Evolutionary conservation across 768 basidiomycete species (phyloP).

Genomic region (Mycena haematopus): DNA sequence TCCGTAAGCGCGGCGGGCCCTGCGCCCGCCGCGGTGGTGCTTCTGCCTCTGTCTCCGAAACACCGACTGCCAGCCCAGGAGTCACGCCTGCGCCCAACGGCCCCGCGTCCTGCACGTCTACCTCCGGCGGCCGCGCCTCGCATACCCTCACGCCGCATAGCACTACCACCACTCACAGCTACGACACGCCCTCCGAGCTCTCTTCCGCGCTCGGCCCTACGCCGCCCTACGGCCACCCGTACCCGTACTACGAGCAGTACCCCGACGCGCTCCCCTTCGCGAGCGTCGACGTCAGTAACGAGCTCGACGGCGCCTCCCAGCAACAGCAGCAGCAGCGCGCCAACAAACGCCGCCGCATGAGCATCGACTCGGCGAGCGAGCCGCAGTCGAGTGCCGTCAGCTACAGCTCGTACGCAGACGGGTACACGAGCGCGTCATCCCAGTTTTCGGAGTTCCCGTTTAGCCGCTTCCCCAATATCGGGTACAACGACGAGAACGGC

Average conservation of each 20-base stretch:
- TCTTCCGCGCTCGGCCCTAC: slow-evolving; percentile 49
- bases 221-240: neutral
- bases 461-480: slow-evolving; percentile 49
- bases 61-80: neutral
- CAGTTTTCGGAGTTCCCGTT: slow-evolving; percentile 61
- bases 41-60: slow-evolving; percentile 39
- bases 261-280: slow-evolving; percentile 61
- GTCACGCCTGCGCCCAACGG: neutral
- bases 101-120: slow-evolving; percentile 59
- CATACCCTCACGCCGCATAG: slow-evolving; percentile 76
- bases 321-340: slow-evolving; percentile 39
- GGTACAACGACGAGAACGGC: slow-evolving; percentile 33
- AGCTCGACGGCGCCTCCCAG: slow-evolving; percentile 50
- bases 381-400: slow-evolving; percentile 70
- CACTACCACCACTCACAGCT: slow-evolving; percentile 50
- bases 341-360: slow-evolving; percentile 73
- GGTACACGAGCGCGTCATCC: slow-evolving; percentile 48
- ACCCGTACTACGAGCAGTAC: neutral
- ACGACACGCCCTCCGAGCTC: slow-evolving; percentile 58
- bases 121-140: slow-evolving; percentile 59
- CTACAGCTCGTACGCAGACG: slow-evolving; percentile 65
- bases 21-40: slow-evolving; percentile 68
- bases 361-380: slow-evolving; percentile 32
- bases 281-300: slow-evolving; percentile 49
- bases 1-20: slow-evolving; percentile 85